Conservation (phyloP, 495 filamentous ascomycete genomes). For the Tuber melanosporum region DNA sequence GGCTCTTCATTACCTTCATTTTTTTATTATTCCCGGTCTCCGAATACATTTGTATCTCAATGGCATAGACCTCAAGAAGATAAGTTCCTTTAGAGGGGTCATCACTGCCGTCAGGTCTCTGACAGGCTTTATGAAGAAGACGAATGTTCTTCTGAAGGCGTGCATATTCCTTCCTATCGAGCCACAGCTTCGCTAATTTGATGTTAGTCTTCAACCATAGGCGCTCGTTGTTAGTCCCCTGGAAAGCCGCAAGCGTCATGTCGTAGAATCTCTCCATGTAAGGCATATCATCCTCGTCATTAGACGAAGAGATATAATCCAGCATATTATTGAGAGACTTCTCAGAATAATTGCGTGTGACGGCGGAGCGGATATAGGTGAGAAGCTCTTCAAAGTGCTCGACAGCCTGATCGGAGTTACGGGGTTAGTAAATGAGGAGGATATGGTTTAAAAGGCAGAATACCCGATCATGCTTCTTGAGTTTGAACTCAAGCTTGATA, state of each 20-base stretch:
- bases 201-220: conserved; percentile 98
- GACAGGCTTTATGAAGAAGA: conserved; percentile 83
- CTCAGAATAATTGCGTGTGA: conserved; percentile 96
- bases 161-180: conserved; percentile 82
- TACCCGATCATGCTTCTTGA: conserved; percentile 77
- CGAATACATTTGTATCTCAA: conserved; percentile 98
- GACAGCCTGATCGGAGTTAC: conserved; percentile 59
- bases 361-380: conserved; percentile 93
- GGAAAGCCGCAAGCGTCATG: conserved; percentile 83
- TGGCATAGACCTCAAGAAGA: conserved; percentile 86
- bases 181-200: conserved; percentile 83
- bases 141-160: conserved; percentile 75
- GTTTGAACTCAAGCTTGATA: conserved; percentile 92
- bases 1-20: conserved; percentile 55
- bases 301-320: conserved; percentile 73
- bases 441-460: conserved; percentile 14
- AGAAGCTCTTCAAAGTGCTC: conserved; percentile 92
- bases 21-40: conserved; percentile 96
- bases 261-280: conserved; percentile 98
- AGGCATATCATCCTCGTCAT: conserved; percentile 66
- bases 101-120: conserved; percentile 79
- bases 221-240: conserved; percentile 94
- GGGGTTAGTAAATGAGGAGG: conserved; percentile 1
- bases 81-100: conserved; percentile 96
- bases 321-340: conserved; percentile 99